Evolutionary conservation across 2,329 filamentous ascomycete species (phyloP).

Genomic region (Diaporthe citriasiana): DNA sequence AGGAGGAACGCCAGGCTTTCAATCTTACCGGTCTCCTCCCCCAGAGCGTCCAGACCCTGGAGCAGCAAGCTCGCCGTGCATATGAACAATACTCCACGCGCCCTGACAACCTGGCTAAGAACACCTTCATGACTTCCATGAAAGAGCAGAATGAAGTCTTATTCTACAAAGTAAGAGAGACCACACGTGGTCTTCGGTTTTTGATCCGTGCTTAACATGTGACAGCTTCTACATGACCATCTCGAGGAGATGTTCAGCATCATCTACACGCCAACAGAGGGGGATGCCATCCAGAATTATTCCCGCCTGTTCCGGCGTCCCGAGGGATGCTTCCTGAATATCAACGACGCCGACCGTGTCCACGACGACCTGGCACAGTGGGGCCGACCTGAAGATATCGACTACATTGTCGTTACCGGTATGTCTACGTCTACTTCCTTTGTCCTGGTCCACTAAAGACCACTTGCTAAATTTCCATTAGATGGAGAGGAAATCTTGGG

Average conservation of each 20-base stretch:
- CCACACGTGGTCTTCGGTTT: rapidly evolving
- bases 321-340: constrained; percentile 85
- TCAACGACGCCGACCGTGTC: constrained; percentile 76
- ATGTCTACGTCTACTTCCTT: constrained; percentile 48
- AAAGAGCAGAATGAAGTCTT: constrained; percentile 89
- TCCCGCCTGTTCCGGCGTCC: constrained; percentile 82
- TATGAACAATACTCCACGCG: constrained; percentile 82
- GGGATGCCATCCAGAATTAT: constrained; percentile 88
- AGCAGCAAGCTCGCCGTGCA: constrained; percentile 82
- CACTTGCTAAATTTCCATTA: constrained; percentile 42
- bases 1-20: constrained; percentile 77
- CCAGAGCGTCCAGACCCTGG: constrained; percentile 78
- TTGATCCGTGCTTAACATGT: neutral
- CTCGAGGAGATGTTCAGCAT: constrained; percentile 90
- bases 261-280: constrained; percentile 94
- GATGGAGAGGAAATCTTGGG: constrained; percentile 82
- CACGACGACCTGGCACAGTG: constrained; percentile 77
- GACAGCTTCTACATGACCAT: constrained; percentile 79
- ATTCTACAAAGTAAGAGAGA: constrained; percentile 75
- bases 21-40: constrained; percentile 81
- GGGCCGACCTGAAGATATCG: constrained; percentile 80
- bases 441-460: neutral
- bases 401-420: constrained; percentile 91
- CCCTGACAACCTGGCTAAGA: constrained; percentile 79
- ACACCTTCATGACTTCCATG: constrained; percentile 88